Evolutionary conservation across 2,329 filamentous ascomycete species (phyloP).

Genomic region (Cladobotryum mycophilum): DNA sequence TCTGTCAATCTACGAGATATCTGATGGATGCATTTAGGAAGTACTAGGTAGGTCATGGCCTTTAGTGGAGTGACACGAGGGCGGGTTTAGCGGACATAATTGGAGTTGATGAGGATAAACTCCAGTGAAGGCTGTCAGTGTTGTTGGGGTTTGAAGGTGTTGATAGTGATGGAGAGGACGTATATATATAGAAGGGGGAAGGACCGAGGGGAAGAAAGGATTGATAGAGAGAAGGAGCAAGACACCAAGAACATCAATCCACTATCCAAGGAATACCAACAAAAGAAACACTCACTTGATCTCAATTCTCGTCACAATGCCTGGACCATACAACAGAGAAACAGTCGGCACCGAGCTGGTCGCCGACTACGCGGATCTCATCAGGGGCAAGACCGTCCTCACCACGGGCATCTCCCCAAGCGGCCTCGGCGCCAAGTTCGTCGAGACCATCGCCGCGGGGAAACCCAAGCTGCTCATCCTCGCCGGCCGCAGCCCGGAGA

Average conservation of each 20-base stretch:
- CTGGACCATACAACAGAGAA: conserved; percentile 1
- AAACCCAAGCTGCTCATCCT: conserved; percentile 38
- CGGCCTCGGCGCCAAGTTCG: conserved; percentile 33
- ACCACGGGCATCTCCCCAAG: conserved; percentile 37
- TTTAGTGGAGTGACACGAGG: no score
- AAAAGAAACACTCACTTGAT: not conserved
- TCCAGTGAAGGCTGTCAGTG: no score
- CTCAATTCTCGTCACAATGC: not conserved
- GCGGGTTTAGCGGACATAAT: not conserved
- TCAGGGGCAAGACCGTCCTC: conserved; percentile 33
- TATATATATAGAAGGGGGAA: no score
- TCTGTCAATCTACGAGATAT: no score
- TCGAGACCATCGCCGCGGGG: conserved; percentile 31
- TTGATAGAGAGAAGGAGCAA: no score
- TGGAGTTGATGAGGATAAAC: not conserved
- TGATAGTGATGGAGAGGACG: no score
- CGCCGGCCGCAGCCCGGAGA: conserved; percentile 36
- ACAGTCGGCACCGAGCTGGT: conserved; percentile 19
- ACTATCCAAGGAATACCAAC: no score
- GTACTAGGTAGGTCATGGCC: no score
- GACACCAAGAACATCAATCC: no score
- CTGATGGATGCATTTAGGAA: no score
- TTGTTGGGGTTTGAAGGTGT: no score
- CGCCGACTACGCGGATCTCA: conserved; percentile 22
- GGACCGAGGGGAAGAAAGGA: no score